phyloP scores from a whole-genome alignment of 2,329 filamentous ascomycete genomes.

The Cladosporium sp. region DNA sequence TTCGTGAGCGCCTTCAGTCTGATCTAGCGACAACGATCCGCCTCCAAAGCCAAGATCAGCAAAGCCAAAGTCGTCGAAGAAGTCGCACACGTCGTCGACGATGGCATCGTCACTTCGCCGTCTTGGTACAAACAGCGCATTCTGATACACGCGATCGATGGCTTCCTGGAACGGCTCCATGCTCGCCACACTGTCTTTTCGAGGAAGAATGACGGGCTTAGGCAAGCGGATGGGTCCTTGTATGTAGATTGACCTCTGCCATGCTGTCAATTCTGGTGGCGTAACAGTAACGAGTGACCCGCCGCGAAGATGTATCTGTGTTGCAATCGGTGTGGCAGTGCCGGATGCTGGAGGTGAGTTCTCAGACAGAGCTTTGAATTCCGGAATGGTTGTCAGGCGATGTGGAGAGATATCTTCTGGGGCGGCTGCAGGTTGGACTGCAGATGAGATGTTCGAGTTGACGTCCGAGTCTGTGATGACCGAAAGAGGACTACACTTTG shows the following conservation, averaged over 20 bases:
- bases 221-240: conserved; percentile 41
- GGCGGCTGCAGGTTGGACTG: background rate
- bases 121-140: conserved; percentile 24
- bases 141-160: conserved; percentile 28
- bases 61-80: conserved; percentile 39
- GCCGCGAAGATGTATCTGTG: conserved; percentile 29
- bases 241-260: conserved; percentile 35
- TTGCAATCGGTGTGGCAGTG: conserved; percentile 20
- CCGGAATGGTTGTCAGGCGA: conserved; percentile 22
- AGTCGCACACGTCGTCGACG: conserved; percentile 39
- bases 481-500: conserved; percentile 21
- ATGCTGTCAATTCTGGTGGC: conserved; percentile 32
- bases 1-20: background rate
- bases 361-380: conserved; percentile 16
- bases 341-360: conserved; percentile 21
- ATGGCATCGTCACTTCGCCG: conserved; percentile 32
- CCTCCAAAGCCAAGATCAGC: conserved; percentile 25
- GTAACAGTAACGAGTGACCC: conserved; percentile 33
- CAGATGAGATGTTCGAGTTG: conserved; percentile 10
- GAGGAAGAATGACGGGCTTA: conserved; percentile 28
- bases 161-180: conserved; percentile 37
- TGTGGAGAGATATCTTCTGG: conserved; percentile 15
- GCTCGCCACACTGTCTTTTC: conserved; percentile 39
- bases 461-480: conserved; percentile 19
- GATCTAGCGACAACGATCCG: conserved; percentile 15